Percentiles rank a stretch among this genome's conserved stretches.
These are phyloP conservation scores for Globisporangium rhizosaccharum DNA, from an alignment of 352 stramenopile species.

Conservation along the genomic window DNA sequence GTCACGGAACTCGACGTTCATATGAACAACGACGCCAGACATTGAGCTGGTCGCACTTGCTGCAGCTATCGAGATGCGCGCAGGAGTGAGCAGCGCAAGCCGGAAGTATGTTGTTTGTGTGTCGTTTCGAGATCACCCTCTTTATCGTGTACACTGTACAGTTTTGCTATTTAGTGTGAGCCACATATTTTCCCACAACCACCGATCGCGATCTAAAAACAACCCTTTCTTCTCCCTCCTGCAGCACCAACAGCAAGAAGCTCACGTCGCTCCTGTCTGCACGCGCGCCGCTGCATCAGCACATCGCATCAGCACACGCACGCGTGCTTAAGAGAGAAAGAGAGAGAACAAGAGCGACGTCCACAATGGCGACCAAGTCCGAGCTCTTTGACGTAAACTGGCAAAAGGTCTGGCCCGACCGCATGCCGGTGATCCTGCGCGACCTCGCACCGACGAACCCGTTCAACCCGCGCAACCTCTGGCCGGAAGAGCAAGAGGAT, in stretches of 20 bases:
- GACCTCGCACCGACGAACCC: constrained; percentile 80
- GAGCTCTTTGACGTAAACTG: constrained; percentile 85
- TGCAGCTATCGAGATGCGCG: no score
- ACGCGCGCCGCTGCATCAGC: neutral
- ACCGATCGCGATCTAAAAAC: constrained; percentile 1
- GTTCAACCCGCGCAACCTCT: constrained; percentile 84
- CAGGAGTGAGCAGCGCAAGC: no score
- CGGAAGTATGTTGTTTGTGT: no score
- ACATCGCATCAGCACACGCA: neutral
- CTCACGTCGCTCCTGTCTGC: no score
- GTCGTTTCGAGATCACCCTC: no score
- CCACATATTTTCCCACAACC: neutral
- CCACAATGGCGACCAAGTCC: constrained; percentile 62
- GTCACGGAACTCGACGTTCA: no score
- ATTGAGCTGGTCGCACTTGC: no score
- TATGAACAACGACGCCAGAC: no score
- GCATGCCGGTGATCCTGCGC: constrained; percentile 85
- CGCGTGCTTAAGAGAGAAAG: neutral
- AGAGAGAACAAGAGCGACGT: neutral
- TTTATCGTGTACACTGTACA: no score
- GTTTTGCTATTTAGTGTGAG: no score
- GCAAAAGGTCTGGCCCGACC: constrained; percentile 86
- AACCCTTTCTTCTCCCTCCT: neutral
- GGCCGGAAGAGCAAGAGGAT: constrained; percentile 68
- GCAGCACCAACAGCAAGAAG: no score